Percentiles rank a stretch among this genome's conserved stretches.
Evolutionary conservation across 371 early-diverging fungal genomes (phyloP).

Genomic region (Fennellomyces sp.): DNA sequence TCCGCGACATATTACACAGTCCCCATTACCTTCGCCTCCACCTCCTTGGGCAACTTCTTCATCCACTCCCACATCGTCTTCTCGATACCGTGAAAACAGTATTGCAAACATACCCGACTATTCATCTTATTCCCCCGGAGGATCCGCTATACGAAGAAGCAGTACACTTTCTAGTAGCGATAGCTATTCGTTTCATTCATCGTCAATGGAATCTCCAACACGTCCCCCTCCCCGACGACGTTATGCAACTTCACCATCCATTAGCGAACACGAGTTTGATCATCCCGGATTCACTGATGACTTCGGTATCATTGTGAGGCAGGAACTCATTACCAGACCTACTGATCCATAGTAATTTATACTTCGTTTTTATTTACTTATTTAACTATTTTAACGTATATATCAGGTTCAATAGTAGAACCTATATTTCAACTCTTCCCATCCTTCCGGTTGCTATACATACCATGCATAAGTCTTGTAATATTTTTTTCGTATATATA

Average conservation of each 20-base stretch:
- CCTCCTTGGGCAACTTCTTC: slow-evolving; percentile 1
- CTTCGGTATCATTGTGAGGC: slow-evolving; percentile 24
- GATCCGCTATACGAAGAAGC: too few relatives aligned
- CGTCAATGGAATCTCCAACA: too few relatives aligned
- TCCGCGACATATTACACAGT: slow-evolving; percentile 12
- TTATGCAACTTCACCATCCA: background rate
- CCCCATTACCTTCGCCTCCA: background rate
- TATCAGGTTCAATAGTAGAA: background rate
- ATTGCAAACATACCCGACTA: background rate
- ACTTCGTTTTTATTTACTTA: background rate
- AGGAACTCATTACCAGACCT: background rate
- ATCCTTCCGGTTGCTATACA: background rate
- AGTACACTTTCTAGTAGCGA: too few relatives aligned
- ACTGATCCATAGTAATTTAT: background rate
- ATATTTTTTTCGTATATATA: too few relatives aligned
- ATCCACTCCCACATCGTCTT: background rate
- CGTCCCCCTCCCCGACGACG: background rate
- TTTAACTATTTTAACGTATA: background rate
- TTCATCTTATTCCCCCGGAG: too few relatives aligned
- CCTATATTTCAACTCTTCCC: background rate
- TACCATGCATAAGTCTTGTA: too few relatives aligned
- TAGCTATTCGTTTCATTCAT: too few relatives aligned
- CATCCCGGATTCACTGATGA: slow-evolving; percentile 40
- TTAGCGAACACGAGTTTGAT: slow-evolving; percentile 12
- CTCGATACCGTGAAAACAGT: background rate